phyloP scores from a whole-genome alignment of 441 rosid genomes.

The Melastoma candidum region DNA sequence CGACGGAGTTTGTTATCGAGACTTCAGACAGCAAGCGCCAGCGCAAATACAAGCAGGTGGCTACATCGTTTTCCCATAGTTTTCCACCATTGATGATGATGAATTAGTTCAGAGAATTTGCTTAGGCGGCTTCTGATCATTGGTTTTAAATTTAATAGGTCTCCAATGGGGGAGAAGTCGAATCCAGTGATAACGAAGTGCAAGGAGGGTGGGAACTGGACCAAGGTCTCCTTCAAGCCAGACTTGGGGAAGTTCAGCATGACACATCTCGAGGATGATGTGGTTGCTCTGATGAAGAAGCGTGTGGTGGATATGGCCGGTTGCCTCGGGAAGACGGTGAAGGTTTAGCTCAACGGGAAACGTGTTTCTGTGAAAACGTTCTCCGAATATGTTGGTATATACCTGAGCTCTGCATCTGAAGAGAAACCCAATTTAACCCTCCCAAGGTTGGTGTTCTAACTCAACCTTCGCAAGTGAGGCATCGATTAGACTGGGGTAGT shows the following conservation, averaged over 20 bases:
- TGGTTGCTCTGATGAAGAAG: constrained; percentile 83
- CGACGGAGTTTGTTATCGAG: constrained; percentile 74
- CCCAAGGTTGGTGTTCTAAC: constrained; percentile 35
- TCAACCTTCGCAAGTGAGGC: not conserved
- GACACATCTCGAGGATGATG: constrained; percentile 76
- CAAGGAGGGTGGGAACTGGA: constrained; percentile 72
- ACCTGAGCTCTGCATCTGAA: constrained; percentile 42
- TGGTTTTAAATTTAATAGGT: constrained; percentile 33
- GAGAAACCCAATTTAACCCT: constrained; percentile 24
- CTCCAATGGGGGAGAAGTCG: constrained; percentile 74
- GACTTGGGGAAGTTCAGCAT: constrained; percentile 76
- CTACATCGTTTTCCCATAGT: no score
- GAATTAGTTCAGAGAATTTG: no score
- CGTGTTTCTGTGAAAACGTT: constrained; percentile 68
- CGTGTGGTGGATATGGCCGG: constrained; percentile 91
- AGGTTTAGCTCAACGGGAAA: constrained; percentile 75
- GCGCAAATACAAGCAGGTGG: constrained; percentile 84
- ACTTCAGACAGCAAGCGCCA: constrained; percentile 75
- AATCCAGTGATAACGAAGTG: constrained; percentile 59
- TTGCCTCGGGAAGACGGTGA: constrained; percentile 83
- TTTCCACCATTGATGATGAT: no score
- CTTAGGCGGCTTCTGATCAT: no score
- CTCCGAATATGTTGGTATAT: constrained; percentile 64
- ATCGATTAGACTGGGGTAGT: no score
- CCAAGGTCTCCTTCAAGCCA: constrained; percentile 81